Conservation (phyloP, 2,329 filamentous ascomycete genomes). For the Blastomyces parvus region DNA sequence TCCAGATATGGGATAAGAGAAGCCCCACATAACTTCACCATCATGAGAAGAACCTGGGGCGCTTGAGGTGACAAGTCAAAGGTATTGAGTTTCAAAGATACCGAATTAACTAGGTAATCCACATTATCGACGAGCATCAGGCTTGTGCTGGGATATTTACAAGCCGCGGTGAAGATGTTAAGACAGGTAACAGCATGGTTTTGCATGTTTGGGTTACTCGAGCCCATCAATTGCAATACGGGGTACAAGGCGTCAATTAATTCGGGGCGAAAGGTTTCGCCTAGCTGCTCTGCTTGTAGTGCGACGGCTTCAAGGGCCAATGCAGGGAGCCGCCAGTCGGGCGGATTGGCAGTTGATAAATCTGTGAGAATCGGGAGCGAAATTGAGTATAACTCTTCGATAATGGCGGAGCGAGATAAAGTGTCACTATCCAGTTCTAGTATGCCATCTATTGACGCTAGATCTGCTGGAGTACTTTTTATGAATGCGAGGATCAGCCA, state of each 20-base stretch:
- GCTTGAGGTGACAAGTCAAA: constrained; percentile 88
- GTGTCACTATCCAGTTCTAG: constrained; percentile 43
- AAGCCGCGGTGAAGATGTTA: constrained; percentile 66
- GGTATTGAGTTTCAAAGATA: constrained; percentile 79
- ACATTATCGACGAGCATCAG: constrained; percentile 81
- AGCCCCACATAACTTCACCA: constrained; percentile 78
- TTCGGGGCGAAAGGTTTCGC: constrained; percentile 65
- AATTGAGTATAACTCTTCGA: constrained; percentile 38
- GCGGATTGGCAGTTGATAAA: constrained; percentile 27
- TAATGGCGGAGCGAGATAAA: constrained; percentile 24
- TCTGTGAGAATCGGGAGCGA: constrained; percentile 35
- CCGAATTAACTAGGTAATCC: constrained; percentile 91
- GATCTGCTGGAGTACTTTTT: constrained; percentile 45
- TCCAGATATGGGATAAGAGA: constrained; percentile 78
- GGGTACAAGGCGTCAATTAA: constrained; percentile 88
- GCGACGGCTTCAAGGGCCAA: constrained; percentile 73
- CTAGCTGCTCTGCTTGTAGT: constrained; percentile 59
- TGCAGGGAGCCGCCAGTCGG: constrained; percentile 65
- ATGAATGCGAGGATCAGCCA: constrained; percentile 72
- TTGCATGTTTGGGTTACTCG: constrained; percentile 56
- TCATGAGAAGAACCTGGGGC: constrained; percentile 85
- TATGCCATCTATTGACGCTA: constrained; percentile 55
- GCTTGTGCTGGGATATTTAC: constrained; percentile 63
- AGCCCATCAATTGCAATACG: constrained; percentile 77
- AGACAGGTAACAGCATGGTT: constrained; percentile 74